Evolutionary conservation across 371 early-diverging fungal genomes (phyloP).

Genomic region (Entomophthora muscae): DNA sequence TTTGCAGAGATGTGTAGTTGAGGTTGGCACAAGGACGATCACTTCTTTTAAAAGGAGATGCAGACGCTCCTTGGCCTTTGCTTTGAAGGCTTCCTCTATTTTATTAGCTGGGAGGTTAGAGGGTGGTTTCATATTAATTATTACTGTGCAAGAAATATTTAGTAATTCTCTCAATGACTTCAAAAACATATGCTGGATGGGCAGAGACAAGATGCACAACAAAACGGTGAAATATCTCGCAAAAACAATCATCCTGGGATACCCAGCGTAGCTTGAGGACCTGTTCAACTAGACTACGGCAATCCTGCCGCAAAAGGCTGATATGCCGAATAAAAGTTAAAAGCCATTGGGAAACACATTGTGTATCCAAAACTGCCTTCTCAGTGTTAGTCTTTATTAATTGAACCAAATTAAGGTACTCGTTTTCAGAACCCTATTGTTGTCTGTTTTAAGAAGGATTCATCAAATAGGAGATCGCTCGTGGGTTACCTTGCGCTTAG

Average conservation of each 20-base stretch:
- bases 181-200: not conserved
- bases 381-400: not conserved
- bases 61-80: not conserved
- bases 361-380: not conserved
- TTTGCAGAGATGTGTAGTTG: not conserved
- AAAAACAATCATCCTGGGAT: not conserved
- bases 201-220: not conserved
- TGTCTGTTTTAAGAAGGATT: not conserved
- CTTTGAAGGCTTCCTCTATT: not conserved
- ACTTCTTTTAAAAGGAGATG: not conserved
- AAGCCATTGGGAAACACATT: not conserved
- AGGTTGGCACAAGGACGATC: not conserved
- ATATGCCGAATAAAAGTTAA: not conserved
- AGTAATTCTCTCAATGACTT: not conserved
- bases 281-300: not conserved
- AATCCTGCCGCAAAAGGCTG: not conserved
- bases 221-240: not conserved
- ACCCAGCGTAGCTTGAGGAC: not conserved
- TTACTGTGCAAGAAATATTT: not conserved
- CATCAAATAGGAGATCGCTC: not conserved
- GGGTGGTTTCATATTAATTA: not conserved
- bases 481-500: not conserved
- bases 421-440: not conserved
- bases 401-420: not conserved
- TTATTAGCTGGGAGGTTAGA: not conserved